phyloP scores from a whole-genome alignment of 495 filamentous ascomycete genomes.

The Bathelium albidoporum region DNA sequence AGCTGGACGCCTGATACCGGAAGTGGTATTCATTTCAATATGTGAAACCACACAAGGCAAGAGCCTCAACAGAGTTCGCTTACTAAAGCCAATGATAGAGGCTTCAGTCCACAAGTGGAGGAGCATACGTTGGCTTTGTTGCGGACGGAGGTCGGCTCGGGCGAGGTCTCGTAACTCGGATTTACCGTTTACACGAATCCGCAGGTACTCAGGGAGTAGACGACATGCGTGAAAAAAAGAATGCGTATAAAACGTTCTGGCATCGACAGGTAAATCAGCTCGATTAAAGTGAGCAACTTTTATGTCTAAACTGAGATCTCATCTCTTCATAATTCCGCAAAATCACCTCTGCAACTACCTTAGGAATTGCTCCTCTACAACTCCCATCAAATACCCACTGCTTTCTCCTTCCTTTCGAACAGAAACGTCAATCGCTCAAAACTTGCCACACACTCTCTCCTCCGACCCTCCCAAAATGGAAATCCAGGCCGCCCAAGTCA shows the following conservation, averaged over 20 bases:
- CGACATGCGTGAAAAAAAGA: not conserved
- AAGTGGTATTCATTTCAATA: too few relatives aligned
- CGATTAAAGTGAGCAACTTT: too few relatives aligned
- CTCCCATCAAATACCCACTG: not conserved
- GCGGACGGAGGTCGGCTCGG: not conserved
- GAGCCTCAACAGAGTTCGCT: too few relatives aligned
- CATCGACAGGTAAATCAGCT: too few relatives aligned
- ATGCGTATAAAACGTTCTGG: not conserved
- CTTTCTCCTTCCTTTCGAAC: not conserved
- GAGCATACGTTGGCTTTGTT: not conserved
- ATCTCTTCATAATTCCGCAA: too few relatives aligned
- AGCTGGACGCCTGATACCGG: too few relatives aligned
- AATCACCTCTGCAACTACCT: too few relatives aligned
- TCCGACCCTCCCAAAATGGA: not conserved
- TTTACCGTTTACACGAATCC: too few relatives aligned
- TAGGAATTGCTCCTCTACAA: too few relatives aligned
- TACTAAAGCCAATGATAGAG: not conserved
- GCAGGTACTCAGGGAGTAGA: too few relatives aligned
- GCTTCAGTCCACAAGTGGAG: not conserved
- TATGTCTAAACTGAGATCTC: too few relatives aligned
- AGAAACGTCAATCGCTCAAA: not conserved
- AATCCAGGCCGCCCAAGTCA: slow-evolving; percentile 3
- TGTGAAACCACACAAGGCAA: too few relatives aligned
- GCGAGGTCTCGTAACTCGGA: not conserved
- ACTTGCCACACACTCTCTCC: not conserved